These are phyloP conservation scores for Dendrobium catenatum DNA, from an alignment of 106 monocot genomes.

Conservation along the genomic window DNA sequence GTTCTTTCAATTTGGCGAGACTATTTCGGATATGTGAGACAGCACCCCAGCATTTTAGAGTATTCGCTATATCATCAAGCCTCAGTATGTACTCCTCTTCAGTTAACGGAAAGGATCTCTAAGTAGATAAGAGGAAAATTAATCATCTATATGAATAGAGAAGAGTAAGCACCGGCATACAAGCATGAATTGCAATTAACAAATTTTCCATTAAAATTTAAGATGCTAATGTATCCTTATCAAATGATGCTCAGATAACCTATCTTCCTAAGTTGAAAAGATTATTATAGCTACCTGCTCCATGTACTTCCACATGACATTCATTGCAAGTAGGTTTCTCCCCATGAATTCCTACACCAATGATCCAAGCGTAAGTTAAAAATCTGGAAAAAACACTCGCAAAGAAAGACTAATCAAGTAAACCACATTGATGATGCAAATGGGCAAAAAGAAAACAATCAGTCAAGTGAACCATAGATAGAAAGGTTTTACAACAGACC, in stretches of 20 bases:
- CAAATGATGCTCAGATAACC: neutral
- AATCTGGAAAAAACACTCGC: neutral
- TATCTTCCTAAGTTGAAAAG: neutral
- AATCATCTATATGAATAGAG: neutral
- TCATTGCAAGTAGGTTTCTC: constrained; percentile 84
- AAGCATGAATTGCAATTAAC: neutral
- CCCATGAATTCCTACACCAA: constrained; percentile 91
- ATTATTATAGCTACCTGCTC: constrained; percentile 61
- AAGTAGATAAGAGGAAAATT: constrained; percentile 1
- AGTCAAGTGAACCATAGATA: neutral
- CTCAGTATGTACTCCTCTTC: constrained; percentile 95
- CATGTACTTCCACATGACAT: constrained; percentile 99
- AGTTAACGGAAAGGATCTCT: constrained; percentile 96
- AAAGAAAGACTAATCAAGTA: neutral
- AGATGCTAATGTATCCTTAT: neutral
- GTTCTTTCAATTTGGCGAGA: constrained; percentile 77
- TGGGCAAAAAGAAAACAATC: neutral
- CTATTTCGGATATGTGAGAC: constrained; percentile 88
- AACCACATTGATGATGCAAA: neutral
- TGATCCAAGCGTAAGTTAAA: neutral
- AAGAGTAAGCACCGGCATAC: constrained; percentile 1
- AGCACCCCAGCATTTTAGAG: constrained; percentile 93
- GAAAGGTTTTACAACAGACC: neutral
- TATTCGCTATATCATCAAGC: constrained; percentile 93
- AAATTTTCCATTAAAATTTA: neutral